Evolutionary conservation across 352 stramenopile species (phyloP).

Genomic region (Saprolegnia diclina): DNA sequence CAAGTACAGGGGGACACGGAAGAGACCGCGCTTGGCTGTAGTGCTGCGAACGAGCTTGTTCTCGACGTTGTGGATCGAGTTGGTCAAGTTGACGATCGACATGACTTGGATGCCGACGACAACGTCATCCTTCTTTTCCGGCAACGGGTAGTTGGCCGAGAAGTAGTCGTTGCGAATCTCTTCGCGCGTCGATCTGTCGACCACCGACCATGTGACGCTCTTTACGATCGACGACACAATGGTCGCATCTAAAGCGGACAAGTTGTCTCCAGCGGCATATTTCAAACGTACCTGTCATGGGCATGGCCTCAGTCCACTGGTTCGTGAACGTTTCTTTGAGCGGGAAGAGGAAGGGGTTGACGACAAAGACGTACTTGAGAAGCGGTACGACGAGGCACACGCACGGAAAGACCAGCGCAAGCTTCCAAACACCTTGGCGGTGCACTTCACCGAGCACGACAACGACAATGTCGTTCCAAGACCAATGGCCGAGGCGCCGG

Average conservation of each 20-base stretch:
- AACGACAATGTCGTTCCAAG: conserved; percentile 34
- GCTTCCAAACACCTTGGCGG: conserved; percentile 37
- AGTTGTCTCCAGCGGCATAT: too few relatives aligned
- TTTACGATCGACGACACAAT: conserved; percentile 29
- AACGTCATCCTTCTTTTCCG: background rate
- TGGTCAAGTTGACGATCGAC: conserved; percentile 39
- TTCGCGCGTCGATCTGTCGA: conserved; percentile 1
- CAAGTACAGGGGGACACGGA: conserved; percentile 33
- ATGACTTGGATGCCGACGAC: conserved; percentile 35
- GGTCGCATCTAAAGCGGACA: conserved; percentile 31
- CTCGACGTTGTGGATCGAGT: conserved; percentile 40
- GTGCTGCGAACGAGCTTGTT: conserved; percentile 36
- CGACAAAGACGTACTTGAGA: conserved; percentile 41
- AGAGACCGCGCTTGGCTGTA: conserved; percentile 41
- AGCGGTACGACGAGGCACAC: conserved; percentile 35
- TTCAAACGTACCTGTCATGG: conserved; percentile 39
- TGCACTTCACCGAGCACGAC: conserved; percentile 35
- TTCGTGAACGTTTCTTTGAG: conserved; percentile 35
- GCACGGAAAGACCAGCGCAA: conserved; percentile 36
- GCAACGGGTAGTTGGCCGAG: conserved; percentile 22
- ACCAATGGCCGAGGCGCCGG: conserved; percentile 36
- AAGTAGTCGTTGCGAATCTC: conserved; percentile 22
- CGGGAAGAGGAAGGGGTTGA: conserved; percentile 40
- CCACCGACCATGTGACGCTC: conserved; percentile 7
- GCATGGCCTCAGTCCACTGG: conserved; percentile 37